Evolutionary conservation across 2,329 filamentous ascomycete species (phyloP).

Genomic region (Tympanopsis confertula): DNA sequence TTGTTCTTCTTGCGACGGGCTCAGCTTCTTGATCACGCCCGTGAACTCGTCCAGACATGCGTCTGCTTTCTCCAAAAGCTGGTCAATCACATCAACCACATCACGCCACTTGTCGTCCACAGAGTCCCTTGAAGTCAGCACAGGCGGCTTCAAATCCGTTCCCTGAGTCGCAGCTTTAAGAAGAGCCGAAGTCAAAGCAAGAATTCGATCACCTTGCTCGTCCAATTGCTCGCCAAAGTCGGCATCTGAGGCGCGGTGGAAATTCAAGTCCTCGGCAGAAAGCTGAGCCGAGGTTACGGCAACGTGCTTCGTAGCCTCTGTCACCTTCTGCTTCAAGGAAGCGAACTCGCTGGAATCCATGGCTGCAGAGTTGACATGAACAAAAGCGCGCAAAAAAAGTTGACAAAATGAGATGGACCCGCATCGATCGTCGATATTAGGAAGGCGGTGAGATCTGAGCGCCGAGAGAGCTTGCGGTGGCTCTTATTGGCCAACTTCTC

Average conservation of each 20-base stretch:
- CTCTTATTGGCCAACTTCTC: no score
- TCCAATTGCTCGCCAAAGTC: slow-evolving; percentile 41
- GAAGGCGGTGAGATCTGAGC: no score
- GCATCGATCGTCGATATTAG: no score
- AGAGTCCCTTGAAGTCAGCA: slow-evolving; percentile 42
- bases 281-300: slow-evolving; percentile 40
- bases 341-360: no score
- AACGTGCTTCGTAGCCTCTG: no score
- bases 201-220: slow-evolving; percentile 45
- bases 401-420: no score
- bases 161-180: slow-evolving; percentile 44
- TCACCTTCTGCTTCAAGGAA: no score
- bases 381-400: no score
- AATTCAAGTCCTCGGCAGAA: slow-evolving; percentile 46
- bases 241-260: slow-evolving; percentile 49
- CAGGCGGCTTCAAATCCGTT: slow-evolving; percentile 36
- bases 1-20: background rate
- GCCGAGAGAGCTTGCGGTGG: no score
- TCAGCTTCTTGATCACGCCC: slow-evolving; percentile 46
- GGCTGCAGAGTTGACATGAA: no score
- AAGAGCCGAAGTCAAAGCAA: slow-evolving; percentile 45
- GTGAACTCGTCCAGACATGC: slow-evolving; percentile 58
- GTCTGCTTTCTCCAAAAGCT: slow-evolving; percentile 56
- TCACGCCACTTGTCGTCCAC: slow-evolving; percentile 54
- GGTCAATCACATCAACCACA: slow-evolving; percentile 58